These are phyloP conservation scores for Lodderomyces parapsilosis DNA, from an alignment of 1,139 yeast species.

Conservation along the genomic window DNA sequence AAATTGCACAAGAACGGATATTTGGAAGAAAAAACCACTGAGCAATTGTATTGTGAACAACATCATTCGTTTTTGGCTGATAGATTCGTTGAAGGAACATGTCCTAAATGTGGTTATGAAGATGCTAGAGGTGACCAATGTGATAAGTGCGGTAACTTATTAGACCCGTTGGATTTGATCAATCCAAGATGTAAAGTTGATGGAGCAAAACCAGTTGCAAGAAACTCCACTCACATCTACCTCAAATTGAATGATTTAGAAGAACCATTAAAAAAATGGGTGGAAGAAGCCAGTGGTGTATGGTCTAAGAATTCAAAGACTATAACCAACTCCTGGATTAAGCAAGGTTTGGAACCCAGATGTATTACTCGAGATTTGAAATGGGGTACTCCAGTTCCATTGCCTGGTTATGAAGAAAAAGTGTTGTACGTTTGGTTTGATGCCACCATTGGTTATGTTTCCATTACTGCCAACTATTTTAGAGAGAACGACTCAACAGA, in stretches of 20 bases:
- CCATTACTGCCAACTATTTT: conserved; percentile 93
- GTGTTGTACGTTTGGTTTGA: conserved; percentile 98
- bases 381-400: conserved; percentile 99
- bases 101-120: conserved; percentile 91
- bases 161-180: conserved; percentile 90
- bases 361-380: conserved; percentile 95
- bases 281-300: conserved; percentile 66
- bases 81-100: conserved; percentile 94
- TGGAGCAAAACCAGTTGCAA: conserved; percentile 73
- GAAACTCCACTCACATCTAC: conserved; percentile 83
- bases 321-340: conserved; percentile 90
- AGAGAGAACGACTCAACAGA: conserved; percentile 25
- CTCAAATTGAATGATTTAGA: conserved; percentile 81
- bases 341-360: conserved; percentile 89
- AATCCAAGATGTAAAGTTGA: conserved; percentile 96
- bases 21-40: conserved; percentile 83
- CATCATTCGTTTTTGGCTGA: conserved; percentile 94
- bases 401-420: conserved; percentile 76
- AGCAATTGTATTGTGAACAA: conserved; percentile 86
- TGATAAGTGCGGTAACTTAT: conserved; percentile 88
- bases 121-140: conserved; percentile 99
- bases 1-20: conserved; percentile 71
- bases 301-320: conserved; percentile 93
- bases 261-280: conserved; percentile 72
- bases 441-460: conserved; percentile 94